Evolutionary conservation across 1,139 yeast genomes (phyloP).

Genomic region (Pichia sp.): DNA sequence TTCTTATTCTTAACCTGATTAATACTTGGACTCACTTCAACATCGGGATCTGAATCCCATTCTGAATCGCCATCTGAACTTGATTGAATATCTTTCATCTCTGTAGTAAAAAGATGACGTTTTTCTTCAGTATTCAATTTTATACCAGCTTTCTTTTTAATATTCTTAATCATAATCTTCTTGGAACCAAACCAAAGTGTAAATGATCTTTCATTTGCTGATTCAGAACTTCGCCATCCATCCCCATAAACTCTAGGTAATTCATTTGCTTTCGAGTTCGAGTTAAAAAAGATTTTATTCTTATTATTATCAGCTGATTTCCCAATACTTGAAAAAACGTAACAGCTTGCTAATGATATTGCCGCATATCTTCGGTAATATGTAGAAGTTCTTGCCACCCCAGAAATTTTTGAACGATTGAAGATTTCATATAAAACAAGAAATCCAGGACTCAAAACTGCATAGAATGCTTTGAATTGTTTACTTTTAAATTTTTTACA

Average conservation of each 20-base stretch:
- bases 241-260: conserved; percentile 71
- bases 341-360: conserved; percentile 61
- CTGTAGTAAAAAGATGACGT: neutral
- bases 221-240: conserved; percentile 82
- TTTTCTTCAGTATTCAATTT: neutral
- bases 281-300: conserved; percentile 1
- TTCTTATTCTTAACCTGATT: too few relatives aligned
- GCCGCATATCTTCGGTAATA: conserved; percentile 47
- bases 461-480: conserved; percentile 50
- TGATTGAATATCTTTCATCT: neutral
- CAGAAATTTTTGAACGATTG: conserved; percentile 40
- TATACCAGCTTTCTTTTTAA: conserved; percentile 13
- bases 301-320: conserved; percentile 33
- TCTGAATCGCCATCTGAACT: conserved; percentile 11
- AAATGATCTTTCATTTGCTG: conserved; percentile 65
- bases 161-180: conserved; percentile 34
- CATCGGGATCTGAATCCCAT: conserved; percentile 13
- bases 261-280: conserved; percentile 38
- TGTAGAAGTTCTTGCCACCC: conserved; percentile 39
- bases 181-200: conserved; percentile 79
- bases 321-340: conserved; percentile 65
- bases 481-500: conserved; percentile 67
- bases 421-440: conserved; percentile 46
- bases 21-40: too few relatives aligned
- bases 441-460: conserved; percentile 64